Evolutionary conservation across 1,139 yeast species (phyloP), one percentile per base, ranked within the genome.

Genomic region (Suhomyces terraborum): DNA sequence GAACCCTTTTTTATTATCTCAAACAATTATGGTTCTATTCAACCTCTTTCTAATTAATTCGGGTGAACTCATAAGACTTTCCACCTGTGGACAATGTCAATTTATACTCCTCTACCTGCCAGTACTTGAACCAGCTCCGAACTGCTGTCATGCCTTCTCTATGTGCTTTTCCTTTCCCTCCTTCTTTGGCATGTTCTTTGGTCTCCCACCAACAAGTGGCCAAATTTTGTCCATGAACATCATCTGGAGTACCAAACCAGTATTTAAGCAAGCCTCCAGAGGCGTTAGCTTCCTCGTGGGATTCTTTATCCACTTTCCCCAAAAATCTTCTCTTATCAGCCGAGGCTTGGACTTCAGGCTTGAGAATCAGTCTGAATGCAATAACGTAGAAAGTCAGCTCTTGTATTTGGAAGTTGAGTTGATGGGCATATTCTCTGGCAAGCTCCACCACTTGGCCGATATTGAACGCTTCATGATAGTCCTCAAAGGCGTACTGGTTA

Each of bases 201-300:
- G 46, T 43, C 19, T 51, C 52, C 69, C 69, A 64, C 68, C 67
- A 64, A 38, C 69, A 64, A 1, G 69, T 64, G 4, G 69, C 69
- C 35, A 64, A 47, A 40, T 64, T 64, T 38, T 58, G 55, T 1
- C 64, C 69, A 17, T 45, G 45, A 6, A 42, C 53, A 25, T 51
- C 49, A 36, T 63, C 61, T 1, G 69, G 69, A 1, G 56, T 51
- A 1, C 69, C 69, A 35, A 53, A 64, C 64, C 67, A 64, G 42
- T 64, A 64, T 41, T 64, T 64, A 26, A 64, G 45, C 4, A 64
- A 45, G 0, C 69, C 69, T 1, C 69, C 69, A 4, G 64, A 54
- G 3, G 25, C 39, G 39, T 58, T 64, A 13, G 68, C 69, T 41
- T 64, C 69, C 14, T 31, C 28, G 40, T 64, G 69, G 1, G 66